These are phyloP conservation scores for Trametes cinnabarina DNA, from an alignment of 768 basidiomycete species.

Conservation along the genomic window DNA sequence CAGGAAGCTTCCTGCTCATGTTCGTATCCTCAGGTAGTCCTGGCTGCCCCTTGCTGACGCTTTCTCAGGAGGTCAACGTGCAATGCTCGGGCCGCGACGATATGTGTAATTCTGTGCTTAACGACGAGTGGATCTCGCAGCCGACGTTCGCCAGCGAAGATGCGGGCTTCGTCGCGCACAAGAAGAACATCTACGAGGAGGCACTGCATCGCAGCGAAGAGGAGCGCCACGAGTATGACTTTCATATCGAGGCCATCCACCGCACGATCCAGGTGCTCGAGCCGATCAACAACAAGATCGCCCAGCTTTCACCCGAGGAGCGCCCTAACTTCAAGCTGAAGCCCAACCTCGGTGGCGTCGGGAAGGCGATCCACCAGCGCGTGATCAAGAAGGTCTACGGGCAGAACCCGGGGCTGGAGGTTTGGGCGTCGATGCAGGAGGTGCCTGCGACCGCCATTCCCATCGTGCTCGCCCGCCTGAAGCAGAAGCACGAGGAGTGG, in stretches of 20 bases:
- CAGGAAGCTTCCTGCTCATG: conserved; percentile 73
- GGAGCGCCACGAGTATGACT: conserved; percentile 98
- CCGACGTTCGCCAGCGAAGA: conserved; percentile 95
- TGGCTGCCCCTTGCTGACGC: not conserved
- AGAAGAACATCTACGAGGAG: conserved; percentile 96
- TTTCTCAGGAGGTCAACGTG: conserved; percentile 76
- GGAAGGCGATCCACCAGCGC: conserved; percentile 86
- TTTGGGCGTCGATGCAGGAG: conserved; percentile 90
- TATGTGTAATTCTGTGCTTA: conserved; percentile 93
- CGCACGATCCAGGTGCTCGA: conserved; percentile 90
- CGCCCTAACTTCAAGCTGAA: conserved; percentile 80
- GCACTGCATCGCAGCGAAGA: conserved; percentile 95
- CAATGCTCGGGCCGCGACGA: conserved; percentile 94
- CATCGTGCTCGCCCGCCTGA: conserved; percentile 82
- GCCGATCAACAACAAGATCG: conserved; percentile 86
- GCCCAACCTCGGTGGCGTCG: conserved; percentile 79
- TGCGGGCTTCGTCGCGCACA: conserved; percentile 83
- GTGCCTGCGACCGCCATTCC: conserved; percentile 85
- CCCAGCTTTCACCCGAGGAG: conserved; percentile 75
- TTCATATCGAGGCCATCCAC: conserved; percentile 93
- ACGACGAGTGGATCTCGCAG: conserved; percentile 98
- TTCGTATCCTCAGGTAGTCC: conserved; percentile 43
- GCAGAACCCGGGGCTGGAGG: conserved; percentile 75
- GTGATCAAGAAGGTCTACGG: conserved; percentile 98
- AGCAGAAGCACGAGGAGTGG: conserved; percentile 99